Evolutionary conservation across 345 rosid species (phyloP).

Genomic region (Camelina hispida): DNA sequence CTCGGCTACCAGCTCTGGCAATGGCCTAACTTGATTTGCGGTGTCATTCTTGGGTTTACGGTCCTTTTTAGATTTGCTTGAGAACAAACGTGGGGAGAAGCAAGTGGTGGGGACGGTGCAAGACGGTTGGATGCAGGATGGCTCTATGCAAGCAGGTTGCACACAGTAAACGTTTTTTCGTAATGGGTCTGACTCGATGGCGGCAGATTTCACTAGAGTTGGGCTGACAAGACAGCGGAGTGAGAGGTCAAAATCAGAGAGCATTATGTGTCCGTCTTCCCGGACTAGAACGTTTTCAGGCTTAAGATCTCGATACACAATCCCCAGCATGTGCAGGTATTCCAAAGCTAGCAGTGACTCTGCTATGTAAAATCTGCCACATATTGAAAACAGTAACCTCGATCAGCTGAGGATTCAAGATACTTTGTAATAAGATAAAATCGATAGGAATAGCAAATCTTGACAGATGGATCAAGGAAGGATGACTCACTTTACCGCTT

Average conservation of each 20-base stretch:
- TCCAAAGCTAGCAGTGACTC: slow-evolving; percentile 74
- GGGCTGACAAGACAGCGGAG: slow-evolving; percentile 88
- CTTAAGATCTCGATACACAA: slow-evolving; percentile 79
- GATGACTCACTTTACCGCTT: slow-evolving; percentile 82
- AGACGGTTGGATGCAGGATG: slow-evolving; percentile 86
- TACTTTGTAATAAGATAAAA: background rate
- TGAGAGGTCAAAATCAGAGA: slow-evolving; percentile 81
- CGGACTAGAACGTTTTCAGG: slow-evolving; percentile 81
- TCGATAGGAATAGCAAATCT: background rate
- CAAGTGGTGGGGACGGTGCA: slow-evolving; percentile 85
- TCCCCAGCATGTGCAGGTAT: slow-evolving; percentile 81
- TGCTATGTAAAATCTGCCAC: slow-evolving; percentile 72
- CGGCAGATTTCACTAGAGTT: slow-evolving; percentile 67
- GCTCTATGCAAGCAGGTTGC: slow-evolving; percentile 85
- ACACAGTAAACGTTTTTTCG: slow-evolving; percentile 75
- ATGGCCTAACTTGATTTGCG: slow-evolving; percentile 75
- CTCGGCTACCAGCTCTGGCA: slow-evolving; percentile 92
- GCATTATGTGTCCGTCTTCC: slow-evolving; percentile 84
- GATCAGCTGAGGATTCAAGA: background rate
- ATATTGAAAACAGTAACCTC: slow-evolving; percentile 14
- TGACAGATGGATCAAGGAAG: slow-evolving; percentile 9
- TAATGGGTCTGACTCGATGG: slow-evolving; percentile 67
- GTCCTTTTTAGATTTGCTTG: slow-evolving; percentile 83
- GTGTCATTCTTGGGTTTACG: slow-evolving; percentile 72
- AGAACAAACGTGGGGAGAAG: slow-evolving; percentile 84